A percentile compares a stretch with the other conserved stretches of the same genome.
These are phyloP conservation scores for Plasmodium yoelii DNA, from an alignment of 169 alveolate species.

Conservation along the genomic window DNA sequence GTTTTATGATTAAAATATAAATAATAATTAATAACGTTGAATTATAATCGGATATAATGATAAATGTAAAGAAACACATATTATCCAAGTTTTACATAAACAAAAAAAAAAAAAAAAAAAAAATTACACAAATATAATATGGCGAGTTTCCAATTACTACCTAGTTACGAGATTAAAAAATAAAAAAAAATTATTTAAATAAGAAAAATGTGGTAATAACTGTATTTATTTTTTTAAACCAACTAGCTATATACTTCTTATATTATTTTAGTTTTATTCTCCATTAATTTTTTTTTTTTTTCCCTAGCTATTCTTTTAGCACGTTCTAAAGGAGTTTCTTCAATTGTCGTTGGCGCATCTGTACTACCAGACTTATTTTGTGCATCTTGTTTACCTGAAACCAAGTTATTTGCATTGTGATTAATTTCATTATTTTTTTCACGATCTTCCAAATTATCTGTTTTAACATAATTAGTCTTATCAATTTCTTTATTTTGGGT, in stretches of 20 bases:
- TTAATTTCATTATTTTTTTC: background rate
- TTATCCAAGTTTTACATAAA: too few relatives aligned
- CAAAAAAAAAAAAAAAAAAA: too few relatives aligned
- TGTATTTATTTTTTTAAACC: too few relatives aligned
- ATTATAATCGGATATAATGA: too few relatives aligned
- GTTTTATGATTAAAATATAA: too few relatives aligned
- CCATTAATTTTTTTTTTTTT: slow-evolving; percentile 37
- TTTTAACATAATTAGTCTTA: background rate
- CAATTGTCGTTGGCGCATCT: background rate
- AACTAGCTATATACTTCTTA: background rate
- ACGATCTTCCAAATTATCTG: background rate
- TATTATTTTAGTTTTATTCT: slow-evolving; percentile 30
- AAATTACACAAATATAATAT: too few relatives aligned
- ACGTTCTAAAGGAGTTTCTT: slow-evolving; percentile 63
- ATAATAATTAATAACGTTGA: too few relatives aligned
- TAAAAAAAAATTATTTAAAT: too few relatives aligned
- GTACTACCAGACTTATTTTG: background rate
- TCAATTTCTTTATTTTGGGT: slow-evolving; percentile 1
- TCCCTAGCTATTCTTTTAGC: slow-evolving; percentile 71
- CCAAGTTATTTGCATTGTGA: background rate
- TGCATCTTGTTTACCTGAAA: background rate
- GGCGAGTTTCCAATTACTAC: too few relatives aligned
- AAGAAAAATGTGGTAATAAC: too few relatives aligned
- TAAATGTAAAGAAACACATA: too few relatives aligned
- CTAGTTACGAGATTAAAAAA: too few relatives aligned